These are phyloP conservation scores for Rhytidhysteron rufulum DNA, from an alignment of 2,329 filamentous ascomycete species.

Conservation along the genomic window DNA sequence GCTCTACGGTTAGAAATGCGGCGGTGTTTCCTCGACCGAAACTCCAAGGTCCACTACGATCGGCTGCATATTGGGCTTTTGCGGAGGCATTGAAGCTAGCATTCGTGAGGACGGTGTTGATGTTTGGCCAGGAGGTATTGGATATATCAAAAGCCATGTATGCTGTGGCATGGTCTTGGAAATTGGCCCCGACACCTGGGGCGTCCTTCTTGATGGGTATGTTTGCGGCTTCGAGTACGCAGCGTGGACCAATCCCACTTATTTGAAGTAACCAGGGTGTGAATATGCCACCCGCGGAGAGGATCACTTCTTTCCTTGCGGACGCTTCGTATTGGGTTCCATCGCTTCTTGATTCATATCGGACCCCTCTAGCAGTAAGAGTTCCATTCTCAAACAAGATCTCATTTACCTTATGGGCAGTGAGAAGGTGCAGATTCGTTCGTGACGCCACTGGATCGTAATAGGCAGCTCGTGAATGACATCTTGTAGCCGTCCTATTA, in stretches of 20 bases:
- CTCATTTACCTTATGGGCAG: conserved; percentile 11
- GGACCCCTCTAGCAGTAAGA: background rate
- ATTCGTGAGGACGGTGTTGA: background rate
- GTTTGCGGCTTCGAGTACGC: conserved; percentile 1
- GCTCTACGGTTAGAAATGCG: background rate
- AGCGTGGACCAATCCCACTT: conserved; percentile 7
- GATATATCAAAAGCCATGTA: background rate
- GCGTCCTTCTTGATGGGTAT: conserved; percentile 2
- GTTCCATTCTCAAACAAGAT: conserved; percentile 1
- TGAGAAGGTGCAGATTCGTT: conserved; percentile 20
- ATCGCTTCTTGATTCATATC: background rate
- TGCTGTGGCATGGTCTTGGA: conserved; percentile 6
- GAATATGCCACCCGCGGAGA: conserved; percentile 7
- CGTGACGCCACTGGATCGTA: conserved; percentile 21
- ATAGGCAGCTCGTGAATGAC: conserved; percentile 28
- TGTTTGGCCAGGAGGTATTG: background rate
- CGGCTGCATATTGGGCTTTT: background rate
- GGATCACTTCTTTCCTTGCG: conserved; percentile 8
- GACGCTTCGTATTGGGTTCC: background rate
- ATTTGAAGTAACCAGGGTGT: conserved; percentile 8
- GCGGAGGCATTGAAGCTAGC: background rate
- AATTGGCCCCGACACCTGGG: conserved; percentile 8
- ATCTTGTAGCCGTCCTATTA: conserved; percentile 13
- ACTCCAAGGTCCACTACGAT: background rate
- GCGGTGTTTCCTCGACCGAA: background rate